phyloP scores from a whole-genome alignment of 2,329 filamentous ascomycete genomes.

The Curvularia sp. region DNA sequence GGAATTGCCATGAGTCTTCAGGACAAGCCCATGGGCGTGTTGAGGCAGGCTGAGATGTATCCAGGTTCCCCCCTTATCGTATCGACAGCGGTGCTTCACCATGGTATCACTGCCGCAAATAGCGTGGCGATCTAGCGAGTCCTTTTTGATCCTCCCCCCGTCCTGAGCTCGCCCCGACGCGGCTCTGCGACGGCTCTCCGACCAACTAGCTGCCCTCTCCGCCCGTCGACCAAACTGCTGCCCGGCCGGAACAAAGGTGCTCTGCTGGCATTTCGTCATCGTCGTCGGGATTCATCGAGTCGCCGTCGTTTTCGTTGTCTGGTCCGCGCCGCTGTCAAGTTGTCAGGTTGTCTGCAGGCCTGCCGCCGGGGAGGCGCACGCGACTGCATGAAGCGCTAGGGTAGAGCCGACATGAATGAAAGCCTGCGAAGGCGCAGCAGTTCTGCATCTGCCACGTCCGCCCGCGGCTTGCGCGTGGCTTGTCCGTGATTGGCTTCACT shows the following conservation, averaged over 20 bases:
- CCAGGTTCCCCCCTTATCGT: neutral
- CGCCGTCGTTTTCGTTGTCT: neutral
- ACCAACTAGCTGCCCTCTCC: neutral
- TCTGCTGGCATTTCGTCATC: neutral
- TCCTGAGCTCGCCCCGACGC: constrained; percentile 10
- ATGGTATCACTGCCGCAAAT: constrained; percentile 21
- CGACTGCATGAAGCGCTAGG: constrained; percentile 14
- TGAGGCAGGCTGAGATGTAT: too few relatives aligned
- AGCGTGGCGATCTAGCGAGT: constrained; percentile 21
- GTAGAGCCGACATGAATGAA: constrained; percentile 21
- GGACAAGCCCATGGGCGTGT: neutral
- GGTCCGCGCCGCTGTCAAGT: neutral
- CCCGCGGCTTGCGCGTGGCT: constrained; percentile 17
- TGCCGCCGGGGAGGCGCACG: neutral
- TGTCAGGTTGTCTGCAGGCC: neutral
- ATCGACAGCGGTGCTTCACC: constrained; percentile 7
- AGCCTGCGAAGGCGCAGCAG: constrained; percentile 17
- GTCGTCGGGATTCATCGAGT: neutral
- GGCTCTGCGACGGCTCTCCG: neutral
- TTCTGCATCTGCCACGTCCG: constrained; percentile 15
- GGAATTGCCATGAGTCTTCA: too few relatives aligned
- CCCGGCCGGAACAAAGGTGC: neutral
- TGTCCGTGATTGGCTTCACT: constrained; percentile 15
- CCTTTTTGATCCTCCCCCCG: constrained; percentile 19
- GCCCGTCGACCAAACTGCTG: neutral